Percentiles rank a stretch among this genome's conserved stretches.
Conservation (phyloP, 148 eudicot species). For the Gaultheria prostrata region DNA sequence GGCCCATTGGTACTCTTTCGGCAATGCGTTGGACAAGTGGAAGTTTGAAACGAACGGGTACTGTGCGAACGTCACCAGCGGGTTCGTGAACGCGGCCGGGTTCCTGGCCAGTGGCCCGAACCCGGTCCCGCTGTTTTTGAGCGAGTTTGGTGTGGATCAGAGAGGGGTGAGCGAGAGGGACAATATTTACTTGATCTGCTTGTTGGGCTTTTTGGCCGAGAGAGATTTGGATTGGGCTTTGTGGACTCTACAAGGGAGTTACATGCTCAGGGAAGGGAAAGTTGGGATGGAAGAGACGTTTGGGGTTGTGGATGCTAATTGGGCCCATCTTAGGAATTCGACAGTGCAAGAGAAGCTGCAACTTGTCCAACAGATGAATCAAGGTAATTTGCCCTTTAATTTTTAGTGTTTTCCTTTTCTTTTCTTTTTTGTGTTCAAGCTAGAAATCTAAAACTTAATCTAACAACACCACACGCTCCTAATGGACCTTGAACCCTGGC, state of each 20-base stretch:
- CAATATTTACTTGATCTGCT: neutral
- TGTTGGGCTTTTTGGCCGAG: slow-evolving; percentile 9
- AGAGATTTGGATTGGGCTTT: slow-evolving; percentile 18
- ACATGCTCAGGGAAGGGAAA: slow-evolving; percentile 16
- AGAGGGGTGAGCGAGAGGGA: neutral
- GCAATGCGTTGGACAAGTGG: slow-evolving; percentile 16
- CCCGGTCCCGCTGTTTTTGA: slow-evolving; percentile 12
- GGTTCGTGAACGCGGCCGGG: slow-evolving; percentile 12
- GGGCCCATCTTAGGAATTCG: slow-evolving; percentile 25
- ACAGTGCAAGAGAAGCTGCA: slow-evolving; percentile 17
- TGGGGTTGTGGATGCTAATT: slow-evolving; percentile 2
- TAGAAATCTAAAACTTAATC: too few relatives aligned
- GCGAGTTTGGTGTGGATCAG: slow-evolving; percentile 17
- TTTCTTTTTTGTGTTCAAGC: too few relatives aligned
- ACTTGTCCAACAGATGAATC: slow-evolving; percentile 18
- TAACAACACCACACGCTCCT: too few relatives aligned
- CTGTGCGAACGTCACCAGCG: slow-evolving; percentile 21
- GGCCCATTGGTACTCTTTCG: slow-evolving; percentile 50
- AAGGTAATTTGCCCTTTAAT: slow-evolving; percentile 21
- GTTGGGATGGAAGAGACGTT: slow-evolving; percentile 2
- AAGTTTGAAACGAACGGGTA: slow-evolving; percentile 17
- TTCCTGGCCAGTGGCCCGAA: slow-evolving; percentile 3
- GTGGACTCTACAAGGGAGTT: slow-evolving; percentile 20
- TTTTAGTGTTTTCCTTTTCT: too few relatives aligned
- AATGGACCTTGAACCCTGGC: too few relatives aligned